Evolutionary conservation across 2,329 filamentous ascomycete species (phyloP).

Genomic region (Knoxdaviesia capensis): DNA sequence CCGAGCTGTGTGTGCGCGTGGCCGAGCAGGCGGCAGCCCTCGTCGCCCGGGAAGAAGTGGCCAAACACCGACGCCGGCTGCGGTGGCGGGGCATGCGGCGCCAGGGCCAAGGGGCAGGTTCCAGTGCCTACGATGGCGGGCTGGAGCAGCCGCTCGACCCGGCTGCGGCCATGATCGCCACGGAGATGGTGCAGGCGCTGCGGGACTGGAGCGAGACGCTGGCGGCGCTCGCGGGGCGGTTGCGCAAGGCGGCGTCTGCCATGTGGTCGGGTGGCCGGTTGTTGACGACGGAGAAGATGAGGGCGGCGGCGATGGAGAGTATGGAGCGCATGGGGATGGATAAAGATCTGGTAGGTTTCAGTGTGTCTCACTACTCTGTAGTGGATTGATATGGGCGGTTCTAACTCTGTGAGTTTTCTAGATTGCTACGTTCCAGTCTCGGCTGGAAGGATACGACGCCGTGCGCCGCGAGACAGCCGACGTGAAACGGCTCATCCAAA

Average conservation of each 20-base stretch:
- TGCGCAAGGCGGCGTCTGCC: not conserved
- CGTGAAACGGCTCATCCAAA: too few relatives aligned
- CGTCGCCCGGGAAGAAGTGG: not conserved
- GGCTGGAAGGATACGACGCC: too few relatives aligned
- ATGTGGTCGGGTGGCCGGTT: too few relatives aligned
- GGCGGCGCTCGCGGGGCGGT: not conserved
- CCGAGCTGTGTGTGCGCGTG: too few relatives aligned
- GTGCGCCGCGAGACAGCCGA: too few relatives aligned
- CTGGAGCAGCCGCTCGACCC: conserved; percentile 10
- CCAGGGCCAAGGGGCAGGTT: conserved; percentile 5
- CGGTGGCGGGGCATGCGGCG: not conserved
- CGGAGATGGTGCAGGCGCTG: conserved; percentile 9
- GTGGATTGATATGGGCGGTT: too few relatives aligned
- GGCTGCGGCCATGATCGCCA: conserved; percentile 11
- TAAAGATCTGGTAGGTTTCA: too few relatives aligned
- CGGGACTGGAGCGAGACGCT: conserved; percentile 13
- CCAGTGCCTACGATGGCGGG: conserved; percentile 8
- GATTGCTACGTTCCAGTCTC: too few relatives aligned
- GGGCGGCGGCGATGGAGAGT: not conserved
- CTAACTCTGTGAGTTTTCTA: too few relatives aligned
- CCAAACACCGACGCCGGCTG: not conserved
- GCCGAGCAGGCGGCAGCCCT: too few relatives aligned
- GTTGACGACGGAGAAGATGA: not conserved
- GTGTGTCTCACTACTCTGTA: too few relatives aligned
- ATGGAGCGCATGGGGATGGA: too few relatives aligned